Conservation (phyloP, 1,284 basidiomycete genomes). For the Trichosporon sp. region DNA sequence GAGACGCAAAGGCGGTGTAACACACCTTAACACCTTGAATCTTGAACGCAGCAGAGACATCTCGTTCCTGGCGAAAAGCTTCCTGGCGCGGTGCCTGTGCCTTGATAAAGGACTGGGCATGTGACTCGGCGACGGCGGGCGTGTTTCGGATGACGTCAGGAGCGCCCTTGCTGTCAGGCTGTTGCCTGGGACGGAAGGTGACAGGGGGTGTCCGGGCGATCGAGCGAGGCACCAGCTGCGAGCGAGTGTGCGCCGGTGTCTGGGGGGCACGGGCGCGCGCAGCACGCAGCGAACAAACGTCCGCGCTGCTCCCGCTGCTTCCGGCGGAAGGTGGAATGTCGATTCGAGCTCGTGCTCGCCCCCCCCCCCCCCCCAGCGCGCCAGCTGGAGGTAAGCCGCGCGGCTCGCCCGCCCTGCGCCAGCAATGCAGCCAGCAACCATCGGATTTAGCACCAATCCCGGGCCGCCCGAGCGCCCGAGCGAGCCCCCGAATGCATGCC, state of each 20-base stretch:
- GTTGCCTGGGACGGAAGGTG: not conserved
- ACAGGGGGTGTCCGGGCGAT: not conserved
- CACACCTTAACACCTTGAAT: too few species aligned
- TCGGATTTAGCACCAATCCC: not conserved
- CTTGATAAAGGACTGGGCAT: not conserved
- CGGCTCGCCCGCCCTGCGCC: not conserved
- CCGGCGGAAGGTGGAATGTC: too few species aligned
- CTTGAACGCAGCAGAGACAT: too few species aligned
- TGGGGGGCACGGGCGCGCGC: not conserved
- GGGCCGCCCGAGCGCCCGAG: not conserved
- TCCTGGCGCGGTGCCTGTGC: not conserved
- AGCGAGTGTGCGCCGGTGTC: not conserved
- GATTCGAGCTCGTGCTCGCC: too few species aligned
- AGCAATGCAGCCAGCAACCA: too few species aligned
- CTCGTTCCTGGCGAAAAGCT: not conserved
- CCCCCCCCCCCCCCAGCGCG: too few species aligned
- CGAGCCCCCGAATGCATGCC: not conserved
- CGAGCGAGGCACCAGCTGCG: not conserved
- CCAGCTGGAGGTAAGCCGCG: not conserved
- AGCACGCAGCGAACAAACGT: too few species aligned
- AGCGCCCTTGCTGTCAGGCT: not conserved
- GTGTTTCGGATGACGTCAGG: constrained; percentile 1
- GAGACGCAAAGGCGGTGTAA: too few species aligned
- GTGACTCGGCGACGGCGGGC: not conserved
- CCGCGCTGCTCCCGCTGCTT: too few species aligned